Percentiles rank a stretch among this genome's conserved stretches.
Conservation (phyloP, 306 rosid species). For the Vicia faba region DNA sequence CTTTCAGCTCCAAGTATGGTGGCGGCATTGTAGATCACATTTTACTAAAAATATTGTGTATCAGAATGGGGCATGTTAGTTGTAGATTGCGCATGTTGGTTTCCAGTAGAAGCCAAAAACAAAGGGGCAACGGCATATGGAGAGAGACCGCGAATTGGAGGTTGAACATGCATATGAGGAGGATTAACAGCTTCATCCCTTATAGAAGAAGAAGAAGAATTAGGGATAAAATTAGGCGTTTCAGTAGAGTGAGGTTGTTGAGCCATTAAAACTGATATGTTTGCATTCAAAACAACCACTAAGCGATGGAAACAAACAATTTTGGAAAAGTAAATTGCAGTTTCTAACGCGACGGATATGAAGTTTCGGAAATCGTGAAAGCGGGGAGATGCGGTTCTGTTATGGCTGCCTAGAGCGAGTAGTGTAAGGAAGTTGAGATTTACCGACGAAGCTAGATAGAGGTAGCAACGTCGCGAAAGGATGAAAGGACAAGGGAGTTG, state of each 20-base stretch:
- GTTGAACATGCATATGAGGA: constrained; percentile 33
- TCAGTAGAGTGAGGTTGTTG: background rate
- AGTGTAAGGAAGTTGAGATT: too few relatives aligned
- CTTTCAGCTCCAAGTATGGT: too few relatives aligned
- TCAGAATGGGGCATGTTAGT: too few relatives aligned
- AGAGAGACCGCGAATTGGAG: constrained; percentile 45
- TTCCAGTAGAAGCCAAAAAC: constrained; percentile 46
- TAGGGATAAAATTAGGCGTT: background rate
- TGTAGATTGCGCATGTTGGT: constrained; percentile 47
- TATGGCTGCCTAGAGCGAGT: too few relatives aligned
- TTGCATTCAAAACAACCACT: background rate
- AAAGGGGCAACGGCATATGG: constrained; percentile 44
- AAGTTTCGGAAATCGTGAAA: background rate
- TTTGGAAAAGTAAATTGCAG: background rate
- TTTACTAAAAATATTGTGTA: too few relatives aligned
- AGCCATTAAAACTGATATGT: background rate
- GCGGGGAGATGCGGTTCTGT: too few relatives aligned
- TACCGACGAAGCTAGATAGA: too few relatives aligned
- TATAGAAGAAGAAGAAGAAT: constrained; percentile 28
- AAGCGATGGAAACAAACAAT: background rate
- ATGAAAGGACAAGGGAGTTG: too few relatives aligned
- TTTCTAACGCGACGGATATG: background rate
- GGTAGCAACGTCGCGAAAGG: too few relatives aligned
- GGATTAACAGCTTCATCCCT: constrained; percentile 36
- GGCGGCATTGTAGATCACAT: too few relatives aligned